These are phyloP conservation scores for Saccharomycopsis fermentans DNA, from an alignment of 805 yeast genomes.

Conservation along the genomic window DNA sequence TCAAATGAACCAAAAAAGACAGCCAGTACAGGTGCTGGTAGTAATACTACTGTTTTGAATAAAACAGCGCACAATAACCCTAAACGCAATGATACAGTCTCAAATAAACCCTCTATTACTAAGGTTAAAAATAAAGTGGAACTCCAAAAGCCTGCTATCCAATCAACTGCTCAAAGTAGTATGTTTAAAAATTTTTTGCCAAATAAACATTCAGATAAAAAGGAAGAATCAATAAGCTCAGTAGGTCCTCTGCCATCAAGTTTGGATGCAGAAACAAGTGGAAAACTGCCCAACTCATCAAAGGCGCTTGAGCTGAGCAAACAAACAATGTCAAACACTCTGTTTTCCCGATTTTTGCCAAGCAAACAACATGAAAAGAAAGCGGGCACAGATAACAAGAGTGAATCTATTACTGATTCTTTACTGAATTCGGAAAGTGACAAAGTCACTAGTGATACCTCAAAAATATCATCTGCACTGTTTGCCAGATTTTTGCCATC, in stretches of 20 bases:
- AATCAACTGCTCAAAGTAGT: background rate
- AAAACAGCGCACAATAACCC: background rate
- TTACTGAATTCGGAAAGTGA: conserved; percentile 1
- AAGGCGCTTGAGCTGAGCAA: background rate
- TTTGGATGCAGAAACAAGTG: background rate
- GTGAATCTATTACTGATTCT: background rate
- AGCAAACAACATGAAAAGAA: background rate
- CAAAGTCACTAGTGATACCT: conserved; percentile 3
- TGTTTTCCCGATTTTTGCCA: background rate
- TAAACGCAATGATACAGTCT: background rate
- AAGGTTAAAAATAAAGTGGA: background rate
- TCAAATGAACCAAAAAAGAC: background rate
- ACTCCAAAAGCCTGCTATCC: background rate
- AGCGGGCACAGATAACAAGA: background rate
- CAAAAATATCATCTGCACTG: background rate
- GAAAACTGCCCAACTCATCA: background rate
- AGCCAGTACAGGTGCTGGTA: background rate
- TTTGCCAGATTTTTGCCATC: background rate
- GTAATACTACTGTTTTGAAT: background rate
- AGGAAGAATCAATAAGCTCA: background rate
- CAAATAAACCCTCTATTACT: background rate
- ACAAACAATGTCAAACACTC: background rate
- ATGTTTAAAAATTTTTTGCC: background rate
- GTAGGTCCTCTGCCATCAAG: background rate
- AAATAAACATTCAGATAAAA: background rate